Evolutionary conservation across 2,329 filamentous ascomycete species (phyloP), one percentile per base, ranked within the genome.

Genomic region (Hymenoscyphus albidus): DNA sequence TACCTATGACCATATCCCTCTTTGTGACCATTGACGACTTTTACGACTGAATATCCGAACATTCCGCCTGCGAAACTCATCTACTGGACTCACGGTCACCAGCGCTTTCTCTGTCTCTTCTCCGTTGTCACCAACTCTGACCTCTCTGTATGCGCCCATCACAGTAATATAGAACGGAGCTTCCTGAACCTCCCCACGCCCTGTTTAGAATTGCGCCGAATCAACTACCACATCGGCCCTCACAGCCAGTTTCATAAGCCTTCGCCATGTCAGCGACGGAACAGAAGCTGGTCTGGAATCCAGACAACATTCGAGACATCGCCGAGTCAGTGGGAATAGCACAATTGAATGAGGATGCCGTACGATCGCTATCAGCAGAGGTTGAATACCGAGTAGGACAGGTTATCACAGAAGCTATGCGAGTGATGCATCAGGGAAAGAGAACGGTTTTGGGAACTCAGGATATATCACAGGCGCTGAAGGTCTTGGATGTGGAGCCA

Each of bases 301-400:
- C 91, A 18, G 95, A 99, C 73, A 98, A 97, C 72, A 91, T 99
- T 72, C 89, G 88, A 72, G 95, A 99, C 77, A 93, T 98, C 67
- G 94, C 95, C 70, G 95, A 99, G 78, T 97, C 95, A 1, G 91
- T 98, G 58, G 95, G 95, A 64, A 93, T 99, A 72, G 81, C 85
- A 71, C 84, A 86, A 62, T 83, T 98, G 56, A 87, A 86, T 75
- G 92, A 96, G 66, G 94, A 98, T 67, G 91, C 95, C 27, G 87
- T 93, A 57, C 91, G 95, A 67, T 89, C 92, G 64, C 85, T 99
- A 56, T 89, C 93, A 10, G 92, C 96, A 76, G 95, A 99, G 75
- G 92, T 97, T 69, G 95, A 99, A 79, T 99, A 95, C 76, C 91
- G 95, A 66, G 86, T 99, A 71, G 90, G 92, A 57, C 93, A 97